Conservation (phyloP, 257 asterid genomes). For the Nicotiana paniculata region DNA sequence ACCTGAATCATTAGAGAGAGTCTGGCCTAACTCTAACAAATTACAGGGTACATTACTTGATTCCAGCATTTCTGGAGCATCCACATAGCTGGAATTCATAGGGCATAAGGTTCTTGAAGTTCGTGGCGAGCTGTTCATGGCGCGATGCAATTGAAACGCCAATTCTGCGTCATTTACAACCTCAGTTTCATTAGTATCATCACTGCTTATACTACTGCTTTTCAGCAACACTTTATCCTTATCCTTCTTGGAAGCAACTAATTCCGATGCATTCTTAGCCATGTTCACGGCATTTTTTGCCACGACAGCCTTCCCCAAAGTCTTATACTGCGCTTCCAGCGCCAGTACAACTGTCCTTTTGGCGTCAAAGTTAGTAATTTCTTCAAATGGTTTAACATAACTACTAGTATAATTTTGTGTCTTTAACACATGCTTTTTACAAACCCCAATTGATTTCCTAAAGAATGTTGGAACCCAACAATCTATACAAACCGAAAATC, state of each 20-base stretch:
- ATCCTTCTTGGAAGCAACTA: conserved; percentile 23
- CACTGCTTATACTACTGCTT: not conserved
- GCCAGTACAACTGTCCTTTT: conserved; percentile 31
- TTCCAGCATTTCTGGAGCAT: conserved; percentile 16
- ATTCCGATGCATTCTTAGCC: conserved; percentile 17
- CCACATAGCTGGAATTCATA: conserved; percentile 18
- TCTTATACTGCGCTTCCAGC: conserved; percentile 25
- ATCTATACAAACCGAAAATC: conserved; percentile 52
- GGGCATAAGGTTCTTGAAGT: conserved; percentile 23
- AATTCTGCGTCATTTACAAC: conserved; percentile 39
- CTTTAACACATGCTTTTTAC: conserved; percentile 20
- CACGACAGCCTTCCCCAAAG: conserved; percentile 23
- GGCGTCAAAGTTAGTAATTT: conserved; percentile 20
- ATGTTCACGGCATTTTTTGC: conserved; percentile 21
- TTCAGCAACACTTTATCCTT: conserved; percentile 8
- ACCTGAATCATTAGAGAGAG: conserved; percentile 11
- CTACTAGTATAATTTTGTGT: conserved; percentile 9
- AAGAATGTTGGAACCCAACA: conserved; percentile 89
- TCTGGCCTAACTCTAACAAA: conserved; percentile 24
- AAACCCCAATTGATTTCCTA: conserved; percentile 34
- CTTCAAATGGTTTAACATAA: conserved; percentile 16
- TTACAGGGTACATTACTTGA: conserved; percentile 27
- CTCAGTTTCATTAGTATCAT: conserved; percentile 19
- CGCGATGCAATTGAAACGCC: conserved; percentile 56
- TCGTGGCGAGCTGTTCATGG: conserved; percentile 54